Evolutionary conservation across 1,284 basidiomycete species (phyloP).

Genomic region (Cutaneotrichosporon dermatis): DNA sequence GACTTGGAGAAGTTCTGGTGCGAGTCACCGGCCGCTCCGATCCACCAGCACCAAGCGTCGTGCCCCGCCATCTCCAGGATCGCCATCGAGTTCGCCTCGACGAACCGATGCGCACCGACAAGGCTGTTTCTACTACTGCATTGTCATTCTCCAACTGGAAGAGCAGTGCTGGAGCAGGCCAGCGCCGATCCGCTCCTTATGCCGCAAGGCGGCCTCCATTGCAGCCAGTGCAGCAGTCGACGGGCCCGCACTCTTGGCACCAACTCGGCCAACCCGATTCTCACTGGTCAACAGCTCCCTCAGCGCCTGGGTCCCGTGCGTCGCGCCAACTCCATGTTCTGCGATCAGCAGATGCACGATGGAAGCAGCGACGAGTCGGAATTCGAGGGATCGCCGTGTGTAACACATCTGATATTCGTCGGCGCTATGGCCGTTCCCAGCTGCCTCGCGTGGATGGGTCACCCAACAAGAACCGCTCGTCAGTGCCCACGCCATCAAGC

Average conservation of each 20-base stretch:
- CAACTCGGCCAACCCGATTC: slow-evolving; percentile 41
- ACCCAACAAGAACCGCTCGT: slow-evolving; percentile 2
- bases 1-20: slow-evolving; percentile 45
- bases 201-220: slow-evolving; percentile 34
- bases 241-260: slow-evolving; percentile 19
- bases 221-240: slow-evolving; percentile 18
- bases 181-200: slow-evolving; percentile 24
- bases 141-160: slow-evolving; percentile 28
- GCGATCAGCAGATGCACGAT: slow-evolving; percentile 34
- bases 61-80: slow-evolving; percentile 38
- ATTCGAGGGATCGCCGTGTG: slow-evolving; percentile 37
- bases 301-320: slow-evolving; percentile 30
- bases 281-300: slow-evolving; percentile 27
- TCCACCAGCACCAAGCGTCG: slow-evolving; percentile 32
- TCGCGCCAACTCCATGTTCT: slow-evolving; percentile 43
- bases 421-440: slow-evolving; percentile 23
- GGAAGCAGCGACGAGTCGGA: slow-evolving; percentile 40
- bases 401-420: slow-evolving; percentile 29
- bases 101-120: slow-evolving; percentile 40
- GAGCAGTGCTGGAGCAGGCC: slow-evolving; percentile 11
- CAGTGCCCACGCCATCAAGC: neutral
- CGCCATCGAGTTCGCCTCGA: slow-evolving; percentile 42
- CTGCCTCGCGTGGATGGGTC: slow-evolving; percentile 6
- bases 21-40: slow-evolving; percentile 39
- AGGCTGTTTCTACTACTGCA: slow-evolving; percentile 33